Evolutionary conservation across 768 basidiomycete species (phyloP).

Genomic region (Termitomyces sp.): DNA sequence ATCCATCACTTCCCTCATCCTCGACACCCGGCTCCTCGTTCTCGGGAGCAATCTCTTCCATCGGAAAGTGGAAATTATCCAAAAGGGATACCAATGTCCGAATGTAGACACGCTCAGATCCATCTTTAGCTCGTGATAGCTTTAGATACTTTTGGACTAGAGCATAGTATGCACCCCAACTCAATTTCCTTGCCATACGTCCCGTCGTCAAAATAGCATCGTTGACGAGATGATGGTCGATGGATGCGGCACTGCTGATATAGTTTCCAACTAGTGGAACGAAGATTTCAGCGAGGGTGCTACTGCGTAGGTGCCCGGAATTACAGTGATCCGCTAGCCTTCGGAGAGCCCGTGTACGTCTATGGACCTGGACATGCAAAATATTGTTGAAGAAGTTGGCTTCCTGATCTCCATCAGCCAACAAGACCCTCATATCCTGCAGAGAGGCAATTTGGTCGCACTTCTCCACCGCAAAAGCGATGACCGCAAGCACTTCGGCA

Average conservation of each 20-base stretch:
- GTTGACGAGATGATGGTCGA: constrained; percentile 86
- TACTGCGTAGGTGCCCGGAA: constrained; percentile 61
- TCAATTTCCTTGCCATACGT: constrained; percentile 67
- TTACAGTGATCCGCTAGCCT: constrained; percentile 78
- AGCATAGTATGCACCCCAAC: constrained; percentile 81
- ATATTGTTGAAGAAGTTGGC: constrained; percentile 98
- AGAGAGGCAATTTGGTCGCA: constrained; percentile 57
- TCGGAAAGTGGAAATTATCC: constrained; percentile 88
- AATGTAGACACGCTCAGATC: constrained; percentile 77
- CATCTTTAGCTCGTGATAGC: constrained; percentile 61
- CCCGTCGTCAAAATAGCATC: constrained; percentile 85
- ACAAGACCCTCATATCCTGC: constrained; percentile 76
- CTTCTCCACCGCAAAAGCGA: constrained; percentile 69
- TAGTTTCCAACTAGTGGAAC: constrained; percentile 85
- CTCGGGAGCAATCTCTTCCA: constrained; percentile 54
- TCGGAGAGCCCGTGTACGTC: constrained; percentile 81
- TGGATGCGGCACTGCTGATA: constrained; percentile 53
- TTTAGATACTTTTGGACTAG: constrained; percentile 81
- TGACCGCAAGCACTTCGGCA: constrained; percentile 73
- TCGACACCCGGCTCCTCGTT: constrained; percentile 28
- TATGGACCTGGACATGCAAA: constrained; percentile 88
- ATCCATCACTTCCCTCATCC: constrained; percentile 27
- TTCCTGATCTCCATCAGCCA: constrained; percentile 88
- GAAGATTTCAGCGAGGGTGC: constrained; percentile 76
- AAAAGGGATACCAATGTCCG: constrained; percentile 80